Evolutionary conservation across 2,329 filamentous ascomycete species (phyloP).

Genomic region (Diplodia corticola): DNA sequence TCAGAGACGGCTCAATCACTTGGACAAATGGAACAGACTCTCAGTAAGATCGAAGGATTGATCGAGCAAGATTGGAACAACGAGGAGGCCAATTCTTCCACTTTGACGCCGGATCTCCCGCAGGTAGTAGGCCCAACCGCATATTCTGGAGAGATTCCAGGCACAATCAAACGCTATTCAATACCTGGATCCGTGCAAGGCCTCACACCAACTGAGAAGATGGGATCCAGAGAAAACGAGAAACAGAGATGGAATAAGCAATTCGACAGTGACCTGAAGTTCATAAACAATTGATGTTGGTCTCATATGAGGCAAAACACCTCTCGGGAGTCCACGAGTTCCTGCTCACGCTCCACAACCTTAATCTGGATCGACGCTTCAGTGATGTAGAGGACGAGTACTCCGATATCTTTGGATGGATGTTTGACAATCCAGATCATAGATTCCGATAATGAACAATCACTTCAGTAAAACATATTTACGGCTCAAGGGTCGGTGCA

Average conservation of each 20-base stretch:
- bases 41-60: not conserved
- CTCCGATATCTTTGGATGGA: not conserved
- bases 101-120: too few relatives aligned
- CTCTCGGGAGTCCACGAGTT: not conserved
- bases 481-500: too few relatives aligned
- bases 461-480: too few relatives aligned
- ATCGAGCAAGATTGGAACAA: not conserved
- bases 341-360: not conserved
- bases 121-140: too few relatives aligned
- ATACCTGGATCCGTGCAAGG: not conserved
- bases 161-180: too few relatives aligned
- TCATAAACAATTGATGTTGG: not conserved
- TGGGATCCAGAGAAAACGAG: not conserved
- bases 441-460: not conserved
- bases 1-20: not conserved
- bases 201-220: not conserved
- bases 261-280: not conserved
- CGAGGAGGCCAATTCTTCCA: not conserved
- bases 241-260: not conserved
- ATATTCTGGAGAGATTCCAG: too few relatives aligned
- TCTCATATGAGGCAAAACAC: not conserved
- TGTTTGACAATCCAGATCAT: not conserved
- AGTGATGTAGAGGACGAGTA: not conserved
- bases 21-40: not conserved
- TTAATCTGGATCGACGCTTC: not conserved